phyloP scores from a whole-genome alignment of 164 flowering plant genomes.

The Cinnamomum chago region DNA sequence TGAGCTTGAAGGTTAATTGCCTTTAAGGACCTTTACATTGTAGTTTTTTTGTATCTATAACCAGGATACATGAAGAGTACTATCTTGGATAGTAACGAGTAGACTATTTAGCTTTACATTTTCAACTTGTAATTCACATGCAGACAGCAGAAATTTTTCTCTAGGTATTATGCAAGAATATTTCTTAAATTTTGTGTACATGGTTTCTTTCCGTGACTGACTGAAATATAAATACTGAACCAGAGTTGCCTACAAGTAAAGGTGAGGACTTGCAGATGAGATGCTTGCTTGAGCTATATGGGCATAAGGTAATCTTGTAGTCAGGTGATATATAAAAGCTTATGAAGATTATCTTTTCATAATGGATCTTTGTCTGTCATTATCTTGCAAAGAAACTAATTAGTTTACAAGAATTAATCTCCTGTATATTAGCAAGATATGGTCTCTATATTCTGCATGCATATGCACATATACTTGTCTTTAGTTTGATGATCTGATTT shows the following conservation, averaged over 20 bases:
- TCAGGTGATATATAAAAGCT: background rate
- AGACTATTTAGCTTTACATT: background rate
- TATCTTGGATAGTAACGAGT: background rate
- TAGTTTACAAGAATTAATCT: background rate
- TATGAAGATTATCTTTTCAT: background rate
- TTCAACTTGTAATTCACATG: too few species aligned
- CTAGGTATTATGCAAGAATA: background rate
- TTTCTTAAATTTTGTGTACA: too few species aligned
- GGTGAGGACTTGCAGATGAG: constrained; percentile 92
- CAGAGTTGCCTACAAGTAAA: constrained; percentile 88
- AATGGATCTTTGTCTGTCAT: background rate
- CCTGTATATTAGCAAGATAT: background rate
- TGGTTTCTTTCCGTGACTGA: constrained; percentile 5
- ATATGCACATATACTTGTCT: too few species aligned
- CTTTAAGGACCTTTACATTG: background rate
- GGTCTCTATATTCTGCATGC: background rate
- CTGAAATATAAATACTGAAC: constrained; percentile 16
- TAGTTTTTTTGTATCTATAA: background rate
- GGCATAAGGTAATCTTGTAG: constrained; percentile 65
- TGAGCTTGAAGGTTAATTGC: constrained; percentile 75
- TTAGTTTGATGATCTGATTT: too few species aligned
- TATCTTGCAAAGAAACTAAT: background rate
- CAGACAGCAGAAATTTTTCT: background rate
- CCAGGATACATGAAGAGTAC: background rate
- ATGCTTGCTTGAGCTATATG: constrained; percentile 94